Evolutionary conservation across 805 yeast genomes (phyloP).

Genomic region (Saturnispora diversa): DNA sequence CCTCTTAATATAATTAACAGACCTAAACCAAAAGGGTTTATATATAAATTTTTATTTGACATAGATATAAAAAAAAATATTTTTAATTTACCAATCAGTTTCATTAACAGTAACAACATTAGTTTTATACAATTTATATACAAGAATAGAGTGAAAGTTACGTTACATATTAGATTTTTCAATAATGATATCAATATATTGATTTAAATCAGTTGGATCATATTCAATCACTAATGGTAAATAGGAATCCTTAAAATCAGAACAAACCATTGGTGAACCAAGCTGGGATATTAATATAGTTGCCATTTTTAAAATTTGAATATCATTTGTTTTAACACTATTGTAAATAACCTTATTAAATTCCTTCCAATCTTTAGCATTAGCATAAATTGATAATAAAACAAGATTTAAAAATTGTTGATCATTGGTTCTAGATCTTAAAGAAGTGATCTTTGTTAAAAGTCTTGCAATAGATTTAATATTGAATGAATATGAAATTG

Average conservation of each 20-base stretch:
- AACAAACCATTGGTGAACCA: conserved; percentile 10
- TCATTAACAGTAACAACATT: no score
- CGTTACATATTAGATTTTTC: conserved; percentile 2
- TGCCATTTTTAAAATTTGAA: conserved; percentile 9
- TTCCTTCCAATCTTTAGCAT: conserved; percentile 14
- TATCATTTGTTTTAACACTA: conserved; percentile 16
- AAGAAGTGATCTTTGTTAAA: conserved; percentile 4
- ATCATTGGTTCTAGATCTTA: conserved; percentile 4
- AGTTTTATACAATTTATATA: conserved; percentile 5
- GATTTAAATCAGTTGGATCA: conserved; percentile 6
- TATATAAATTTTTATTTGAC: no score
- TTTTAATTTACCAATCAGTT: no score
- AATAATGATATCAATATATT: conserved; percentile 4
- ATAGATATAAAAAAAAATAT: no score
- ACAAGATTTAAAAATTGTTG: conserved; percentile 13
- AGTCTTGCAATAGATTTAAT: conserved; percentile 5
- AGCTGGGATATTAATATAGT: conserved; percentile 13
- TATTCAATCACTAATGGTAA: conserved; percentile 14
- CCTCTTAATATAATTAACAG: no score
- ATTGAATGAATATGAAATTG: conserved; percentile 11
- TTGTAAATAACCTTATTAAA: conserved; percentile 10
- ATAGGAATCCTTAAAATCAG: conserved; percentile 12
- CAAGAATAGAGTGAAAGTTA: neutral
- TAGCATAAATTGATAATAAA: conserved; percentile 16
- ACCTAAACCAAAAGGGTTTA: no score